phyloP scores from a whole-genome alignment of 495 filamentous ascomycete genomes.

The Talaromyces borbonicus region DNA sequence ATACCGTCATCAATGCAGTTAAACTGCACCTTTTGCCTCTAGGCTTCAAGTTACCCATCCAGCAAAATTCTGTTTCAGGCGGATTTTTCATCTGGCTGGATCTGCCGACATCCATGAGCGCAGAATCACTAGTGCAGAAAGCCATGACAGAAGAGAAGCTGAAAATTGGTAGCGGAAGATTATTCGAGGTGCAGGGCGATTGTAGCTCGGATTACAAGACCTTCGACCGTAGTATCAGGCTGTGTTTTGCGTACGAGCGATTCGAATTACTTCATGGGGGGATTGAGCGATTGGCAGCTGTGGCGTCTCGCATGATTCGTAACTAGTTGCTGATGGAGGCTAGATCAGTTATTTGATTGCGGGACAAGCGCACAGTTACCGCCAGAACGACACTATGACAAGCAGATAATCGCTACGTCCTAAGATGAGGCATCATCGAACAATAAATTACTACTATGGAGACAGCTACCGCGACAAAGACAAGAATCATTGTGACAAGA shows the following conservation, averaged over 20 bases:
- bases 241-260: conserved; percentile 72
- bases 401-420: too few relatives aligned
- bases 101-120: conserved; percentile 43
- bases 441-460: too few relatives aligned
- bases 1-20: conserved; percentile 43
- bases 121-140: conserved; percentile 42
- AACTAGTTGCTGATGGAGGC: too few relatives aligned
- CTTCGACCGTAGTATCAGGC: conserved; percentile 47
- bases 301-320: conserved; percentile 14
- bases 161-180: conserved; percentile 48
- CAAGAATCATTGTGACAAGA: too few relatives aligned
- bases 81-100: conserved; percentile 79
- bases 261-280: conserved; percentile 59
- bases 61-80: conserved; percentile 32
- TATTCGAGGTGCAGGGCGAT: conserved; percentile 60
- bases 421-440: too few relatives aligned
- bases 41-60: conserved; percentile 41
- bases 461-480: too few relatives aligned
- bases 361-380: background rate
- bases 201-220: conserved; percentile 21
- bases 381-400: too few relatives aligned
- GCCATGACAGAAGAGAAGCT: conserved; percentile 50
- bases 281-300: conserved; percentile 46
- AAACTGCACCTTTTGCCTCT: conserved; percentile 45
- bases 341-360: background rate